phyloP scores from a whole-genome alignment of 78 protist species.

The Creolimax fragrantissima region DNA sequence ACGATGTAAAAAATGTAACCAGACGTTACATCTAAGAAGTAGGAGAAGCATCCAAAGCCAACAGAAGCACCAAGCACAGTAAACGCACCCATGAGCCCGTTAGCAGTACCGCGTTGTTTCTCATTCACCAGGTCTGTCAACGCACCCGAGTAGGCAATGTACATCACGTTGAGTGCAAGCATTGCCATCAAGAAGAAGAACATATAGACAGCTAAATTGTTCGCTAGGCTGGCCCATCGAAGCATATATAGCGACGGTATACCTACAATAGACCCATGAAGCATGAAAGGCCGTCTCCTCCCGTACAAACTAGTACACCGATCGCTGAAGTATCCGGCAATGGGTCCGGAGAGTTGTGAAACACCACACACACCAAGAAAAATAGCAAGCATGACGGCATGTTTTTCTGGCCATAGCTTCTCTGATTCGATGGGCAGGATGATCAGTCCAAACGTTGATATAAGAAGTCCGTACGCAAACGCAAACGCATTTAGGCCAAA shows the following conservation, averaged over 20 bases:
- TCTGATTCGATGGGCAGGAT: conserved; percentile 20
- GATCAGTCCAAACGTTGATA: conserved; percentile 12
- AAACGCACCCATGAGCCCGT: conserved; percentile 22
- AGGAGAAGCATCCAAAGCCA: conserved; percentile 18
- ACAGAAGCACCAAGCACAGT: conserved; percentile 17
- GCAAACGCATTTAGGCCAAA: conserved; percentile 18
- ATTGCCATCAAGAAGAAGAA: neutral
- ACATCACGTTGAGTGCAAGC: conserved; percentile 6
- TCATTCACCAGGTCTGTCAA: conserved; percentile 3
- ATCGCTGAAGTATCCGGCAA: conserved; percentile 22
- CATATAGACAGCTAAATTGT: neutral
- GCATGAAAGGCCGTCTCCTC: conserved; percentile 1
- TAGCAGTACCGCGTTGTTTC: neutral
- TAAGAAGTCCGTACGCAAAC: conserved; percentile 11
- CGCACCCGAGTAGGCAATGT: conserved; percentile 14
- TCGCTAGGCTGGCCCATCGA: neutral
- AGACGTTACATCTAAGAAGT: neutral
- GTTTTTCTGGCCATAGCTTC: conserved; percentile 13
- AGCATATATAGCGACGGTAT: neutral
- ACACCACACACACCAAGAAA: conserved; percentile 3
- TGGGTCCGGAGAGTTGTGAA: conserved; percentile 21
- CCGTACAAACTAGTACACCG: neutral
- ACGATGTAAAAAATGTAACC: conserved; percentile 1
- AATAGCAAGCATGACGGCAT: conserved; percentile 7
- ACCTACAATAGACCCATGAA: neutral